Evolutionary conservation across 805 yeast species (phyloP).

Genomic region (Wilhelminamyces savonicus): DNA sequence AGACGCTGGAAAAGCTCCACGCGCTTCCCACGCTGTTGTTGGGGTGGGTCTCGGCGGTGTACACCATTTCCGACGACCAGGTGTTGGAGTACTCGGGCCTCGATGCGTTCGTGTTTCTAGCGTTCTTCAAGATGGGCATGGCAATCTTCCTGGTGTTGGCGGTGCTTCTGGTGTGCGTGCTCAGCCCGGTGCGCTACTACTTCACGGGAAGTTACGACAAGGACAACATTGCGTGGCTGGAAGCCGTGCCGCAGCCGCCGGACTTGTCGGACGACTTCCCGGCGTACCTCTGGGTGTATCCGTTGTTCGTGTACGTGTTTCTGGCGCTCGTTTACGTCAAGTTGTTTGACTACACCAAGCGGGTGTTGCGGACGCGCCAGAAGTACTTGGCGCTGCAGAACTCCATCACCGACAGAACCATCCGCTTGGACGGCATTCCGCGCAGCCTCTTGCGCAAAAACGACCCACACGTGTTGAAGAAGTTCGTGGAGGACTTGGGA

Average conservation of each 20-base stretch:
- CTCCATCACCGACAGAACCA: conserved; percentile 55
- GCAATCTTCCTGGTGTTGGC: conserved; percentile 13
- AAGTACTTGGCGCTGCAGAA: conserved; percentile 53
- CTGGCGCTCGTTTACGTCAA: conserved; percentile 41
- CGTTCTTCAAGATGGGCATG: conserved; percentile 31
- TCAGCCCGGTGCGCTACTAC: conserved; percentile 34
- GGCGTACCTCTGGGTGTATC: conserved; percentile 45
- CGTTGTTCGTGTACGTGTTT: conserved; percentile 51
- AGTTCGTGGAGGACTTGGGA: conserved; percentile 48
- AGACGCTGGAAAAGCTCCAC: conserved; percentile 27
- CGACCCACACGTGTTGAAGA: conserved; percentile 36
- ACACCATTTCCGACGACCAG: conserved; percentile 19
- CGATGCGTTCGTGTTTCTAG: conserved; percentile 30
- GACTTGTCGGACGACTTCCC: conserved; percentile 32
- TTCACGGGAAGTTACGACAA: conserved; percentile 39
- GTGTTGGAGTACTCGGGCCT: conserved; percentile 17
- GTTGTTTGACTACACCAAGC: conserved; percentile 41
- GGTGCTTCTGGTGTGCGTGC: conserved; percentile 19
- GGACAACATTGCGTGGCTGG: conserved; percentile 23
- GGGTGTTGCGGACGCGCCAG: conserved; percentile 48
- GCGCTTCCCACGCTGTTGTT: conserved; percentile 34
- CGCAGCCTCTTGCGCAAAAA: conserved; percentile 27
- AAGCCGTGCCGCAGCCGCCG: too few species aligned
- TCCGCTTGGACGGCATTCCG: conserved; percentile 51
- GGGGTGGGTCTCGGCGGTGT: conserved; percentile 19